Evolutionary conservation across 2,329 filamentous ascomycete species (phyloP).

Genomic region (Hawksworthiomyces lignivorus): DNA sequence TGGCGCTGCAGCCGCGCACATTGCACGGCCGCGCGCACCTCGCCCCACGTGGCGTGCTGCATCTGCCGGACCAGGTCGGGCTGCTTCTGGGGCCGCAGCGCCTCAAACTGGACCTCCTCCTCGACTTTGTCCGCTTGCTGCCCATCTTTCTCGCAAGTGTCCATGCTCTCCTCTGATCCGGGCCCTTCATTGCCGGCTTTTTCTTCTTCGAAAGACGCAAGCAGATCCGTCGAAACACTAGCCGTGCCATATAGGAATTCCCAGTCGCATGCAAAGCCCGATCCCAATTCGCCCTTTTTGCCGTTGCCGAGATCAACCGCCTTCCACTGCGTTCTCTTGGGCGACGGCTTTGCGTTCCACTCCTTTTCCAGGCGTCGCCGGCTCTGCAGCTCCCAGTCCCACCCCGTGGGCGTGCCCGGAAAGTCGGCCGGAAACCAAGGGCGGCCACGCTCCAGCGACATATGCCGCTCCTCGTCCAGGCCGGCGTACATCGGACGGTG

Average conservation of each 20-base stretch:
- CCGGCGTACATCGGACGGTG: slow-evolving; percentile 73
- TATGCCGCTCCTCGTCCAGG: slow-evolving; percentile 68
- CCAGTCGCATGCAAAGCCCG: slow-evolving; percentile 80
- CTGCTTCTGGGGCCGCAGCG: slow-evolving; percentile 3
- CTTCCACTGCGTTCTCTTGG: slow-evolving; percentile 70
- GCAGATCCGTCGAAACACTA: slow-evolving; percentile 7
- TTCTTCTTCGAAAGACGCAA: not conserved
- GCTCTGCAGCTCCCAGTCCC: slow-evolving; percentile 66
- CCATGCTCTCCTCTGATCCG: no score
- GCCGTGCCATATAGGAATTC: slow-evolving; percentile 51
- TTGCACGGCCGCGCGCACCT: slow-evolving; percentile 22
- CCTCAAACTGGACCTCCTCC: slow-evolving; percentile 11
- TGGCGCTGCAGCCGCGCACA: slow-evolving; percentile 18
- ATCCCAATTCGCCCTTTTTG: slow-evolving; percentile 73
- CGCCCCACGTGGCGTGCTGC: slow-evolving; percentile 13
- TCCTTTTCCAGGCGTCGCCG: slow-evolving; percentile 47
- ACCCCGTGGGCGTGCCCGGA: slow-evolving; percentile 70
- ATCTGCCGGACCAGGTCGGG: slow-evolving; percentile 9
- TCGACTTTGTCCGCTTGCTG: not conserved
- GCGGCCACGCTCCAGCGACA: slow-evolving; percentile 68
- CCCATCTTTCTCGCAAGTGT: not conserved
- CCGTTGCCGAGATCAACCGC: slow-evolving; percentile 65
- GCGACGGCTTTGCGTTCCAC: slow-evolving; percentile 74
- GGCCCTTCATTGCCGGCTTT: not conserved
- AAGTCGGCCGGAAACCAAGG: slow-evolving; percentile 86